Base-by-base conservation (phyloP, 192 early-diverging fungal genomes). In the Backusella sp. region DNA sequence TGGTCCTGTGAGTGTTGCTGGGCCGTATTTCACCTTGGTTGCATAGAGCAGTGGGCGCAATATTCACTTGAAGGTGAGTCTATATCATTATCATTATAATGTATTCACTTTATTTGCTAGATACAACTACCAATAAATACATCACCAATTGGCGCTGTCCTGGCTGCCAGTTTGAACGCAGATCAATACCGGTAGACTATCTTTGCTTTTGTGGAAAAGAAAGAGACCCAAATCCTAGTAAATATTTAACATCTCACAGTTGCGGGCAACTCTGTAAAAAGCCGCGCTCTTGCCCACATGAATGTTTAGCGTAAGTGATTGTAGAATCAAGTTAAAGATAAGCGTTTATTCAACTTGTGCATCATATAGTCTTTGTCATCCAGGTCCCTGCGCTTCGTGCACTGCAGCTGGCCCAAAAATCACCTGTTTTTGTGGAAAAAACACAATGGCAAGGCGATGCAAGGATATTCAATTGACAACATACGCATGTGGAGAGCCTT, bases 331-430 rank as follows among this genome's bases (percentile, higher is more conserved):
- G 14, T 44, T 44, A 0, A 17, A 30, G 30, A 42, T 70, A 32
- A 67, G 32, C 3, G 28, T 17, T 44, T 8, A n/a, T 3, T 32
- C 32, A 32, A 32, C 32, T 3, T 32, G 32, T 32, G 2, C 23
- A 39, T 26, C n/a, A n/a, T 14, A 6, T 56, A 89, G 88, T 5
- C 91, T 89, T 35, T 97, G 97, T 77, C 97, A 97, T 86, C 96
- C 97, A 11, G 96, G 97, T 3, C 97, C 97, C 9, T 97, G 96
- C 72, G 91, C 94, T 52, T 94, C 95, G 4, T 99, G 97, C 80
- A 89, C 93, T 17, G 85, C 91, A 4, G 86, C 92, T 79, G 92
- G 92, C 0, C 92, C 94, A 3, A 79, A 88, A 35, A 88, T 90
- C 68, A 81, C 82, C 17, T 99, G 97, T 86, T 92, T 87, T 80